A percentile compares a stretch with the other conserved stretches of the same genome.
These are phyloP conservation scores for Chaetomium fimeti DNA, from an alignment of 495 filamentous ascomycete species.

Conservation along the genomic window DNA sequence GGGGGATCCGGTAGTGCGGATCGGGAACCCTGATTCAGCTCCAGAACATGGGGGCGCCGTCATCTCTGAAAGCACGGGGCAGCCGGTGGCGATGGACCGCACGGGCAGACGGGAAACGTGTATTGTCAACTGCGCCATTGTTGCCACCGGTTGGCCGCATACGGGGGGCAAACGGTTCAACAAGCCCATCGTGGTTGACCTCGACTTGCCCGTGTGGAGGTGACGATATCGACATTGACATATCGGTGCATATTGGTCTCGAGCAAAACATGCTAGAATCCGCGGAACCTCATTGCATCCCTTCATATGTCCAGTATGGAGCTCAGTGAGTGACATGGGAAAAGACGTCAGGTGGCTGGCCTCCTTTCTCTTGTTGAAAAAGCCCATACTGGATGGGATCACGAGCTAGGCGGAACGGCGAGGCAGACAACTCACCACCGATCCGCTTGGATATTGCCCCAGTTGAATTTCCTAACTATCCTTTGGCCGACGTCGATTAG, in stretches of 20 bases:
- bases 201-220: conserved; percentile 62
- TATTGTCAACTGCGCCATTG: conserved; percentile 73
- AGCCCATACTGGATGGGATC: too few species aligned
- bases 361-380: too few species aligned
- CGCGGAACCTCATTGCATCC: too few species aligned
- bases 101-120: conserved; percentile 65
- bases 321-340: too few species aligned
- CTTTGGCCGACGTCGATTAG: too few species aligned
- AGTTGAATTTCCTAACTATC: too few species aligned
- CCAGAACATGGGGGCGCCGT: conserved; percentile 17
- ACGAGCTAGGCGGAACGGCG: too few species aligned
- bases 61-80: background rate
- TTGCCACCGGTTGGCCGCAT: conserved; percentile 66
- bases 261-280: background rate
- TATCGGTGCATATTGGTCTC: background rate
- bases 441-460: too few species aligned
- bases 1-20: background rate
- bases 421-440: too few species aligned
- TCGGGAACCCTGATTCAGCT: conserved; percentile 38
- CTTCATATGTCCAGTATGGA: too few species aligned
- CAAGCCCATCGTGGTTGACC: conserved; percentile 74
- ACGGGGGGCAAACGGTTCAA: conserved; percentile 58
- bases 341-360: too few species aligned
- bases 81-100: conserved; percentile 44
- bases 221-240: background rate